Conservation (phyloP, 2,329 filamentous ascomycete genomes). For the Pseudocercospora musae region DNA sequence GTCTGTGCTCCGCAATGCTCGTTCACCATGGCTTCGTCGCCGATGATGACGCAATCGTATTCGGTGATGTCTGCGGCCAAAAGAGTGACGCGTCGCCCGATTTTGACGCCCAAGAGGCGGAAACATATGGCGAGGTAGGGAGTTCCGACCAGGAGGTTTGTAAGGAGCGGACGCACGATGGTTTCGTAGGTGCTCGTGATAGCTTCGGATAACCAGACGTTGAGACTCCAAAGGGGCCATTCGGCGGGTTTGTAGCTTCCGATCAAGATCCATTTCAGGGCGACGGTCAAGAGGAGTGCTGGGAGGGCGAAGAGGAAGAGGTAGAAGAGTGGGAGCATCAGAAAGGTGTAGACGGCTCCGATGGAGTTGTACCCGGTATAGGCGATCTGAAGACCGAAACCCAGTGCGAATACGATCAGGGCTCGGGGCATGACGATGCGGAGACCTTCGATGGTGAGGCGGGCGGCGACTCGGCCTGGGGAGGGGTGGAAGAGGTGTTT, state of each 20-base stretch:
- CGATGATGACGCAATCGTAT: slow-evolving; percentile 26
- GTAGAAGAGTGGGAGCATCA: slow-evolving; percentile 29
- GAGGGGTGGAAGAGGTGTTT: slow-evolving; percentile 25
- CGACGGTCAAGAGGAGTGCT: slow-evolving; percentile 16
- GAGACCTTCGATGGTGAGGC: slow-evolving; percentile 24
- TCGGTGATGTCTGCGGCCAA: slow-evolving; percentile 24
- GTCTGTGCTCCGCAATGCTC: slow-evolving; percentile 23
- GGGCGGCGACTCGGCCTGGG: slow-evolving; percentile 20
- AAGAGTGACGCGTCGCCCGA: slow-evolving; percentile 22
- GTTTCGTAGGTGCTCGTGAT: slow-evolving; percentile 27
- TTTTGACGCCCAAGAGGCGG: slow-evolving; percentile 25
- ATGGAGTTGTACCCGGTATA: slow-evolving; percentile 23
- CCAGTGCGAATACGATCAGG: slow-evolving; percentile 27
- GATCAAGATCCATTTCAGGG: slow-evolving; percentile 27
- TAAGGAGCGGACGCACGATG: slow-evolving; percentile 18
- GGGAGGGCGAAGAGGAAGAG: slow-evolving; percentile 26
- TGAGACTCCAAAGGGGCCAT: slow-evolving; percentile 29
- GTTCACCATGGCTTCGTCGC: slow-evolving; percentile 25
- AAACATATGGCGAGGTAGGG: slow-evolving; percentile 26
- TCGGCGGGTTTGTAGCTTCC: slow-evolving; percentile 23
- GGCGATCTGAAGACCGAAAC: slow-evolving; percentile 23
- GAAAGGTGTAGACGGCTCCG: slow-evolving; percentile 26
- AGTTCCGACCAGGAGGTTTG: slow-evolving; percentile 23
- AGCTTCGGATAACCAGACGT: slow-evolving; percentile 26
- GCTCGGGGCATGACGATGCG: slow-evolving; percentile 29